phyloP scores from a whole-genome alignment of 495 filamentous ascomycete genomes.

The Elaphomyces granulatus region DNA sequence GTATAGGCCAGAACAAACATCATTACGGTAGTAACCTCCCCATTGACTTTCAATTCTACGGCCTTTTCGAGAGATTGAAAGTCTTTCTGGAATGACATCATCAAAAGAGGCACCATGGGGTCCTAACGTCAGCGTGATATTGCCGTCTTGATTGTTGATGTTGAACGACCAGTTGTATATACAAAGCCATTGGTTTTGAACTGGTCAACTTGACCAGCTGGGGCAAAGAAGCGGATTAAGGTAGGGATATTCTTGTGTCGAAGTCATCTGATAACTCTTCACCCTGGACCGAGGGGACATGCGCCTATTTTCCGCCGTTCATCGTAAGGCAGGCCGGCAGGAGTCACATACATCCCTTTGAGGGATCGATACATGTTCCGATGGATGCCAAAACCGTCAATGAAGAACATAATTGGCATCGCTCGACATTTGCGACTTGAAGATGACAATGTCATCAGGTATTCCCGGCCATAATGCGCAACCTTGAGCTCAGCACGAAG shows the following conservation, averaged over 20 bases:
- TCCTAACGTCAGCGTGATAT: background rate
- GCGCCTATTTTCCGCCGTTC: background rate
- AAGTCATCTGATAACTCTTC: no score
- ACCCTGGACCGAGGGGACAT: no score
- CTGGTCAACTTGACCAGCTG: no score
- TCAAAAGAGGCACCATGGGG: background rate
- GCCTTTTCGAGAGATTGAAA: background rate
- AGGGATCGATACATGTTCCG: background rate
- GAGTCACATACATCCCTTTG: background rate
- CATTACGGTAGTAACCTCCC: background rate
- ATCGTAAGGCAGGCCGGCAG: background rate
- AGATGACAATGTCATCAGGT: background rate
- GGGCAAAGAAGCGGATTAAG: no score
- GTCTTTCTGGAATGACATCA: background rate
- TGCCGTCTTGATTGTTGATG: no score
- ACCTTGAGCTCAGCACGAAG: background rate
- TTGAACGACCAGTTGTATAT: no score
- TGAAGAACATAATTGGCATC: background rate
- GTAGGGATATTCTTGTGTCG: no score
- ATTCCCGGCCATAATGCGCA: background rate
- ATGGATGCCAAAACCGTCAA: background rate
- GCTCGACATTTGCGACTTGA: background rate
- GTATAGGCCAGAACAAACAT: background rate
- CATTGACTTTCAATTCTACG: background rate
- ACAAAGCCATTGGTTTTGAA: no score